Base-by-base conservation (phyloP, 352 stramenopile genomes). In the Phytophthora podocarpi region DNA sequence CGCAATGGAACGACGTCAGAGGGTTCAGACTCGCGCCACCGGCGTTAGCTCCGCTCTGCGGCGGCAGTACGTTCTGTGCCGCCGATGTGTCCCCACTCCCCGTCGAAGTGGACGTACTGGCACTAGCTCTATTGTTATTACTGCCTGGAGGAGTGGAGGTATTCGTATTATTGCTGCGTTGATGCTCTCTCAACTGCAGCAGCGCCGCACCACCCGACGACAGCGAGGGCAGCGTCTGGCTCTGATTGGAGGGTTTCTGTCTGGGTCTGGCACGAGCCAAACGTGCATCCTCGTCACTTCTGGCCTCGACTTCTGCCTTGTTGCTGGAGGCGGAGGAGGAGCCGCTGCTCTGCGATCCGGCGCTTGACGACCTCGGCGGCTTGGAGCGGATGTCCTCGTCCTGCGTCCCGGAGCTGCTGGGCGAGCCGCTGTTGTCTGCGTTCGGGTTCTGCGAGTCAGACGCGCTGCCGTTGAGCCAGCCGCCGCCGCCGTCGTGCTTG, bases 141-240 rank as follows among this genome's bases (percentile, higher is more conserved):
- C 20, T 51, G 11, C 30, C 20, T 28, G 31, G 36, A 40, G 34
- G 24, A 1, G 57, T 52, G 16, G 47, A 43, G 15, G 42, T 24
- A 16, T 35, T 61, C 1, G 1, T 54, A 35, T 36, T 60, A 27
- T 57, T 70, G 20, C 39, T 60, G 27, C 58, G 49, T 28, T 58
- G n/a, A 23, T 51, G 35, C 2, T 63, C 45, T 24, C 51, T 58
- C 2, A 67, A 48, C 40, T 66, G 64, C 12, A 63, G 59, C 26
- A 85, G 65, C 52, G 81, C 63, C 10, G 74, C 72, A 5, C 72
- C 69, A 10, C 76, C 66, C 0, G 74, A 82, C 5, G 79, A 86
- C 13, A 89, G 64, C 35, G 79, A 76, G 1, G 74, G 72, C 20
- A 88, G 54, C 28, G 71, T 58, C 51, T 51, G 52, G 7, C 18